A percentile compares a stretch with the other conserved stretches of the same genome.
Conservation (phyloP, 2,329 filamentous ascomycete genomes). For the Rutstroemia sp. region DNA sequence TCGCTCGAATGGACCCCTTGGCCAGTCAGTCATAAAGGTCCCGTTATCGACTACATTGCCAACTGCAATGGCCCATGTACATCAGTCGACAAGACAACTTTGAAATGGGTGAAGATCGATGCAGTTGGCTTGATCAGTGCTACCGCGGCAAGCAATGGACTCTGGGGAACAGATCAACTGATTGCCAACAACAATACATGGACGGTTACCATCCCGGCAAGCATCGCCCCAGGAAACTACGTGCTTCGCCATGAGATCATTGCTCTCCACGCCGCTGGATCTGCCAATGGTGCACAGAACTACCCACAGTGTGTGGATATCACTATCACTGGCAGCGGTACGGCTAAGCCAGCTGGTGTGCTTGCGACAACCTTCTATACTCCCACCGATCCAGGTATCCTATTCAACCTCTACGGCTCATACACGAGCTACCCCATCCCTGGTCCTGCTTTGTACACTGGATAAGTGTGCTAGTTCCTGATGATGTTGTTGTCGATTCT, state of each 20-base stretch:
- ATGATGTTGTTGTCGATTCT: too few species aligned
- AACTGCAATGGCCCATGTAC: slow-evolving; percentile 34
- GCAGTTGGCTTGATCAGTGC: slow-evolving; percentile 30
- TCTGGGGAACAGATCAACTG: slow-evolving; percentile 39
- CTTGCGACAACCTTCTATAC: slow-evolving; percentile 35
- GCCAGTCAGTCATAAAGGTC: slow-evolving; percentile 52
- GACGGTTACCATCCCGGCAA: slow-evolving; percentile 38
- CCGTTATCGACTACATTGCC: slow-evolving; percentile 27
- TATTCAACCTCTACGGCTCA: slow-evolving; percentile 33
- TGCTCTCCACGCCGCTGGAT: slow-evolving; percentile 22
- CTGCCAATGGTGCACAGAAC: slow-evolving; percentile 39
- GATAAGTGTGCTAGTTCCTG: neutral
- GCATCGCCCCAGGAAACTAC: slow-evolving; percentile 40
- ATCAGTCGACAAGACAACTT: slow-evolving; percentile 32
- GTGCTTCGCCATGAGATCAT: slow-evolving; percentile 42
- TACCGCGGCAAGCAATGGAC: slow-evolving; percentile 25
- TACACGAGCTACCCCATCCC: slow-evolving; percentile 30
- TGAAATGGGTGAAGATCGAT: slow-evolving; percentile 39
- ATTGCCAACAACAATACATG: slow-evolving; percentile 47
- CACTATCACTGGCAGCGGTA: slow-evolving; percentile 37
- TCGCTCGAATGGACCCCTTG: slow-evolving; percentile 55
- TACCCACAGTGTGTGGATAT: slow-evolving; percentile 45
- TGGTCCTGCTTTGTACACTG: slow-evolving; percentile 29
- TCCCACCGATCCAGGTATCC: slow-evolving; percentile 35
- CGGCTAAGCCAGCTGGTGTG: slow-evolving; percentile 31